Evolutionary conservation across 176 grass and related monocot genomes (phyloP).

Genomic region (Oryza australiensis): DNA sequence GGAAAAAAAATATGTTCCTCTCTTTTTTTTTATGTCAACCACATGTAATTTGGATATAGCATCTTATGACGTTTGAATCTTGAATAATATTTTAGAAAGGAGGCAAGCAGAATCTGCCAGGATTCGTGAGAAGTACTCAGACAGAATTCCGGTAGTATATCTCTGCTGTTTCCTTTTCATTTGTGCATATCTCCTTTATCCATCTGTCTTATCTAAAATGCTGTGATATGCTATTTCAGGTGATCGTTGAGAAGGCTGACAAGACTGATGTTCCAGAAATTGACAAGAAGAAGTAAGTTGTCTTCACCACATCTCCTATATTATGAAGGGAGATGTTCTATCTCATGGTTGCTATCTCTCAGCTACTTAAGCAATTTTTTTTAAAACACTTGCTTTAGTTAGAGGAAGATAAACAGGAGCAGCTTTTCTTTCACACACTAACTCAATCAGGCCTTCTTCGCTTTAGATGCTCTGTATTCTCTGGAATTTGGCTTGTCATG

Average conservation of each 20-base stretch:
- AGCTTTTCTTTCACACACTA: background rate
- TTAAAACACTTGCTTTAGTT: background rate
- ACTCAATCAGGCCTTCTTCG: background rate
- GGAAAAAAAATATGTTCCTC: background rate
- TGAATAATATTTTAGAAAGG: slow-evolving; percentile 53
- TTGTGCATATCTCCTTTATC: background rate
- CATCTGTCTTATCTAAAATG: slow-evolving; percentile 23
- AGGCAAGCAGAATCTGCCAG: slow-evolving; percentile 78
- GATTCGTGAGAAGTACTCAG: slow-evolving; percentile 82
- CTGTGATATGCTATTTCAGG: slow-evolving; percentile 49
- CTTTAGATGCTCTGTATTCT: background rate
- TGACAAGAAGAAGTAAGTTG: slow-evolving; percentile 81
- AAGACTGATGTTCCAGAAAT: slow-evolving; percentile 87
- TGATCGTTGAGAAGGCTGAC: slow-evolving; percentile 92
- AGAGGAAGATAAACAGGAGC: background rate
- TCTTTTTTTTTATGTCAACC: background rate
- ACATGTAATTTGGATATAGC: background rate
- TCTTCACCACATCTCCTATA: background rate
- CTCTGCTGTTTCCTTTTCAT: background rate
- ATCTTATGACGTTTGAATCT: background rate
- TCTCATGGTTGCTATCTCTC: slow-evolving; percentile 10
- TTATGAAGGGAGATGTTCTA: background rate
- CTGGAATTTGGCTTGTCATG: background rate
- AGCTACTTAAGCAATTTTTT: background rate
- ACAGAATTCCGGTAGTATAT: slow-evolving; percentile 82